A percentile compares a stretch with the other conserved stretches of the same genome.
Evolutionary conservation across 2,329 filamentous ascomycete genomes (phyloP).

Genomic region (Aulographum hederae): DNA sequence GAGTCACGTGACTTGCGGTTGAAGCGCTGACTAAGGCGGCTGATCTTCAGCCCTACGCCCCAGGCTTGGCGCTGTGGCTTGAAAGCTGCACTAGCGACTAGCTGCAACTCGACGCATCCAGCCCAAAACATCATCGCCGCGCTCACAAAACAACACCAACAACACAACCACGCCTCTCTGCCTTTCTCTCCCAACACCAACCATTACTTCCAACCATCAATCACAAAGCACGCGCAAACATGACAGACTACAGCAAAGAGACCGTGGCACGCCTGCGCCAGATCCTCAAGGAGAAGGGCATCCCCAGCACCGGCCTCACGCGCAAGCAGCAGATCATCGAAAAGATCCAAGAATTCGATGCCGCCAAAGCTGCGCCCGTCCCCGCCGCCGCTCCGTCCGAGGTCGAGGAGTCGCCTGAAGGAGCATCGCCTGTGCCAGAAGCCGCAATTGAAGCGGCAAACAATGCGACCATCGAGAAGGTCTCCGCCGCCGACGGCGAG

Average conservation of each 20-base stretch:
- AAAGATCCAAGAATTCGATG: constrained; percentile 19
- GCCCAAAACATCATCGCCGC: too few species aligned
- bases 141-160: too few species aligned
- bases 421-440: not conserved
- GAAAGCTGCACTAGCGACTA: too few species aligned
- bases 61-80: too few species aligned
- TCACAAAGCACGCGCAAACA: too few species aligned
- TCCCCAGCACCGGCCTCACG: constrained; percentile 25
- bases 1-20: too few species aligned
- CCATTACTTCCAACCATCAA: too few species aligned
- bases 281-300: constrained; percentile 26
- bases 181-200: too few species aligned
- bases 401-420: not conserved
- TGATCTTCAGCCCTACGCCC: too few species aligned
- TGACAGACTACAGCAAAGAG: constrained; percentile 24
- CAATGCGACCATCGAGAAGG: not conserved
- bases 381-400: not conserved
- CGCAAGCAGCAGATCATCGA: constrained; percentile 30
- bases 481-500: not conserved
- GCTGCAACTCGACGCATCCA: too few species aligned
- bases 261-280: constrained; percentile 28
- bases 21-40: too few species aligned
- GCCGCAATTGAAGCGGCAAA: not conserved
- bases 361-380: constrained; percentile 3
- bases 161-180: too few species aligned